Conservation (phyloP, 192 early-diverging fungal species). For the Coemansia interrupta region DNA sequence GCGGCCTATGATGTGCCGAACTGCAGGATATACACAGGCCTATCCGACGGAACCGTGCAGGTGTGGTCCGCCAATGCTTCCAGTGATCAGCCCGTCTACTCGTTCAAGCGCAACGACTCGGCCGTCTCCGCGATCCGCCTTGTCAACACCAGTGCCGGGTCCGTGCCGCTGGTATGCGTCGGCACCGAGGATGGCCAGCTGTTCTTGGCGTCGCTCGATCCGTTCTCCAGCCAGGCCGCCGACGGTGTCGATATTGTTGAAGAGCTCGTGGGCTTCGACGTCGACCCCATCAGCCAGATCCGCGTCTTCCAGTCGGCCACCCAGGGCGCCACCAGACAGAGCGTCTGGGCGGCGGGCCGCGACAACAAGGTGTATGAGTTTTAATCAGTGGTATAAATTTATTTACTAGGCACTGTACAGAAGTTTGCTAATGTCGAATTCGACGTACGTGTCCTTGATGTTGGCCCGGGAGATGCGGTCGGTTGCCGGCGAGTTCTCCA, state of each 20-base stretch:
- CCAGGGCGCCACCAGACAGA: conserved; percentile 18
- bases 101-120: conserved; percentile 32
- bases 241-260: conserved; percentile 21
- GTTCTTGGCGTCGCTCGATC: conserved; percentile 9
- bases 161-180: conserved; percentile 23
- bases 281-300: conserved; percentile 45
- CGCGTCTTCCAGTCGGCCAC: conserved; percentile 5
- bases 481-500: conserved; percentile 27
- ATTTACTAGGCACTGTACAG: conserved; percentile 3
- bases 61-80: conserved; percentile 20
- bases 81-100: background rate
- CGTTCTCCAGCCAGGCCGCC: background rate
- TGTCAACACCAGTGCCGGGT: conserved; percentile 11
- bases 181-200: conserved; percentile 47
- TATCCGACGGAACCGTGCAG: conserved; percentile 27
- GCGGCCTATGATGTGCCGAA: conserved; percentile 25
- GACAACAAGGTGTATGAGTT: conserved; percentile 27
- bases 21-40: conserved; percentile 16
- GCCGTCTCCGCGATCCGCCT: conserved; percentile 28
- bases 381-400: conserved; percentile 5
- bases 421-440: conserved; percentile 18
- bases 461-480: conserved; percentile 33
- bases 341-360: conserved; percentile 39
- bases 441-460: conserved; percentile 16
- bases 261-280: conserved; percentile 45